phyloP scores from a whole-genome alignment of 2,329 filamentous ascomycete genomes.

The Penicillium sclerotiorum region DNA sequence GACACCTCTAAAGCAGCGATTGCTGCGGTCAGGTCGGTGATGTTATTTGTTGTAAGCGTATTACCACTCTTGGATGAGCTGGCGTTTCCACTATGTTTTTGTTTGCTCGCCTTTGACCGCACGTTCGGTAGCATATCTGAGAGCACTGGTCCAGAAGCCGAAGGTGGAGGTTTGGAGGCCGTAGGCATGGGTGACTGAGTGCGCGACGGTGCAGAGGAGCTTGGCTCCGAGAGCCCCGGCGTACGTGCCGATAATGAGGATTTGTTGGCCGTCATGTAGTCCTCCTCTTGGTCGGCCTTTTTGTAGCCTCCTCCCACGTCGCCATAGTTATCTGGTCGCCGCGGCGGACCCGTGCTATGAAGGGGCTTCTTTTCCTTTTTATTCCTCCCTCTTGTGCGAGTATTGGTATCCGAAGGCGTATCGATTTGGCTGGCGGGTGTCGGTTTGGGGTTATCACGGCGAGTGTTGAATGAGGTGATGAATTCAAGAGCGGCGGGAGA shows the following conservation, averaged over 20 bases:
- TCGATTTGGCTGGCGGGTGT: slow-evolving; percentile 10
- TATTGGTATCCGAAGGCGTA: slow-evolving; percentile 7
- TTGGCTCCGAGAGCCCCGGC: slow-evolving; percentile 39
- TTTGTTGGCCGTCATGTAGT: slow-evolving; percentile 67
- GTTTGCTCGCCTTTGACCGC: slow-evolving; percentile 62
- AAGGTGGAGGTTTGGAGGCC: slow-evolving; percentile 57
- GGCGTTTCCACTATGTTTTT: slow-evolving; percentile 73
- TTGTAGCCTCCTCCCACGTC: slow-evolving; percentile 70
- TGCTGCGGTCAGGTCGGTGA: slow-evolving; percentile 67
- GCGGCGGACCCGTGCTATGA: slow-evolving; percentile 63
- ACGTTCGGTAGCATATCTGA: slow-evolving; percentile 69
- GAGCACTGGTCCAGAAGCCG: slow-evolving; percentile 76
- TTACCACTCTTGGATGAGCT: slow-evolving; percentile 62
- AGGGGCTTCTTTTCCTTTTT: slow-evolving; percentile 63
- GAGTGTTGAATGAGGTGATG: slow-evolving; percentile 74
- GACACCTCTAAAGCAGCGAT: slow-evolving; percentile 89
- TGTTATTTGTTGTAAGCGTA: slow-evolving; percentile 50
- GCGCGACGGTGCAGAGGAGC: slow-evolving; percentile 49
- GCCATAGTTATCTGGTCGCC: slow-evolving; percentile 65
- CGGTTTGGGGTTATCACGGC: slow-evolving; percentile 45
- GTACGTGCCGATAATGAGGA: slow-evolving; percentile 36
- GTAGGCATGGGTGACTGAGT: slow-evolving; percentile 42
- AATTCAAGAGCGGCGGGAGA: slow-evolving; percentile 74
- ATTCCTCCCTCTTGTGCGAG: slow-evolving; percentile 39
- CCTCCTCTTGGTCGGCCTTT: slow-evolving; percentile 70